These are phyloP conservation scores for Citeromyces matritensis DNA, from an alignment of 805 yeast genomes.

Conservation along the genomic window DNA sequence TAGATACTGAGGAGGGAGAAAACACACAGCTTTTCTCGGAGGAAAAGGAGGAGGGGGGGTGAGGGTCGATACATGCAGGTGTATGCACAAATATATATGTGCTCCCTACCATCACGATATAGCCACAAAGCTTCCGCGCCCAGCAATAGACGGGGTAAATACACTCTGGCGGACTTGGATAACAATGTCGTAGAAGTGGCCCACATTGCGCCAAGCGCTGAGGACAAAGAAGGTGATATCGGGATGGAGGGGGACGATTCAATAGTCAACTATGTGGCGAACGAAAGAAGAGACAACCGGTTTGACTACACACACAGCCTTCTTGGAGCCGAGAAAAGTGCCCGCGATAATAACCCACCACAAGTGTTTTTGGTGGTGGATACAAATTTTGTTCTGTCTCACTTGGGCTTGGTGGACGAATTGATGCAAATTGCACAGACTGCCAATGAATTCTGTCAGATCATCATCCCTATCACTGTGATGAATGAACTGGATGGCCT, in stretches of 20 bases:
- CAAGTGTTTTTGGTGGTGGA: constrained; percentile 43
- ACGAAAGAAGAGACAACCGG: constrained; percentile 1
- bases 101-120: too few relatives aligned
- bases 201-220: neutral
- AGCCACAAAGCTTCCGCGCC: too few relatives aligned
- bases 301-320: neutral
- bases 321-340: neutral
- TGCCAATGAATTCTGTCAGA: constrained; percentile 4
- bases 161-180: too few relatives aligned
- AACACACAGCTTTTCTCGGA: too few relatives aligned
- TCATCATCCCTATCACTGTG: constrained; percentile 61
- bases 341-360: constrained; percentile 2
- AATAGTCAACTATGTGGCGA: constrained; percentile 5
- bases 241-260: constrained; percentile 6
- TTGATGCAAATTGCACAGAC: constrained; percentile 20
- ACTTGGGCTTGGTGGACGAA: constrained; percentile 41
- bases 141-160: too few relatives aligned
- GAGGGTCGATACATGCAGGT: too few relatives aligned
- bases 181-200: neutral
- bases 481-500: constrained; percentile 74
- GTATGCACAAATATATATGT: too few relatives aligned
- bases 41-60: too few relatives aligned
- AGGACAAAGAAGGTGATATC: constrained; percentile 3
- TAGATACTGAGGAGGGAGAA: too few relatives aligned
- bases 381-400: constrained; percentile 71